phyloP scores from a whole-genome alignment of 2,329 filamentous ascomycete species.

The Botrytis byssoidea region DNA sequence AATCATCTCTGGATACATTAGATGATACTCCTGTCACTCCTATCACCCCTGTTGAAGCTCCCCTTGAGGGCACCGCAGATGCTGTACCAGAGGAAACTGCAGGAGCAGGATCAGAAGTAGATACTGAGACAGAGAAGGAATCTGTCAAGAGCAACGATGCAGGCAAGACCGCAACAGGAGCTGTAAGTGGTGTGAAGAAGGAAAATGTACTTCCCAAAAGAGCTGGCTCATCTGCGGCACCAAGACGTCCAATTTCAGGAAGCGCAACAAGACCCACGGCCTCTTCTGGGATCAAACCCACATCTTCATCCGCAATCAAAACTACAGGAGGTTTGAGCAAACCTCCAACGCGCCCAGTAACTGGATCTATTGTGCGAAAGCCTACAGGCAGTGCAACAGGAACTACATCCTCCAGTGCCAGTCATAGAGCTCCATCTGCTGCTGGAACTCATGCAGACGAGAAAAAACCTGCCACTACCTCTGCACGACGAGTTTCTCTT shows the following conservation, averaged over 20 bases:
- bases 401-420: conserved; percentile 34
- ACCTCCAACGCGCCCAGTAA: conserved; percentile 37
- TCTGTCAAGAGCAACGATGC: conserved; percentile 34
- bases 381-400: conserved; percentile 36
- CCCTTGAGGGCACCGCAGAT: conserved; percentile 17
- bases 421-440: conserved; percentile 36
- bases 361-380: conserved; percentile 35
- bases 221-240: conserved; percentile 26
- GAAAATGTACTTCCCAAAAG: conserved; percentile 37
- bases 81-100: conserved; percentile 30
- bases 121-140: conserved; percentile 36
- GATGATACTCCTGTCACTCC: conserved; percentile 10
- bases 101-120: conserved; percentile 32
- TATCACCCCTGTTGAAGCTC: conserved; percentile 3
- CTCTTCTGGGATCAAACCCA: conserved; percentile 31
- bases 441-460: conserved; percentile 38
- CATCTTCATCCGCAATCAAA: conserved; percentile 32
- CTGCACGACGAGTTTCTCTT: conserved; percentile 37
- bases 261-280: conserved; percentile 27
- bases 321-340: conserved; percentile 38
- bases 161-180: conserved; percentile 30
- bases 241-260: conserved; percentile 31
- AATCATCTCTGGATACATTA: background rate
- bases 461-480: conserved; percentile 32
- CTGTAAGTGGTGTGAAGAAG: conserved; percentile 36